Conservation (phyloP, 768 basidiomycete species). For the Heimioporus sp. region DNA sequence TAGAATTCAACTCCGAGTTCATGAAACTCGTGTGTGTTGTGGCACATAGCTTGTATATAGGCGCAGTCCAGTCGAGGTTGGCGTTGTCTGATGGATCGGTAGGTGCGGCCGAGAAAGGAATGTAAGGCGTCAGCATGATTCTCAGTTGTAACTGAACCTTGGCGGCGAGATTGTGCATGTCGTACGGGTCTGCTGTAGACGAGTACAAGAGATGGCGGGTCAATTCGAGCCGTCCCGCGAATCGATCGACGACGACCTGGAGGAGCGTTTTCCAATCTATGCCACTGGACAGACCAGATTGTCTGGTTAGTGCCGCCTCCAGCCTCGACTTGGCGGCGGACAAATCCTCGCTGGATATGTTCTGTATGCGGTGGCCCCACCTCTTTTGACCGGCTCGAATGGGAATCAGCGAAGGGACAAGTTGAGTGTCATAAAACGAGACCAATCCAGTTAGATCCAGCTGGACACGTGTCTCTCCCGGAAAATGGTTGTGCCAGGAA, state of each 20-base stretch:
- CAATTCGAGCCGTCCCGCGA: not conserved
- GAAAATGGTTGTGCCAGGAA: not conserved
- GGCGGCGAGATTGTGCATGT: not conserved
- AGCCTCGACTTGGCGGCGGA: not conserved
- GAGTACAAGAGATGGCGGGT: not conserved
- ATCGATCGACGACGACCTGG: too few species aligned
- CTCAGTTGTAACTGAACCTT: too few species aligned
- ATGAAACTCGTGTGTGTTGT: too few species aligned
- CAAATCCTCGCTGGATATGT: not conserved
- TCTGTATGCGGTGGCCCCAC: not conserved
- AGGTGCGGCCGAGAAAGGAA: not conserved
- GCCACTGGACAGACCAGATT: not conserved
- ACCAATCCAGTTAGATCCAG: too few species aligned
- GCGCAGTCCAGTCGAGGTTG: not conserved
- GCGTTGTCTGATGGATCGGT: not conserved
- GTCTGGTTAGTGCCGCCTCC: not conserved
- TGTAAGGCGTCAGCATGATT: not conserved
- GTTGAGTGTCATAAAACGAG: too few species aligned
- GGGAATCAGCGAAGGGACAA: not conserved
- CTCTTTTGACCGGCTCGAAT: not conserved
- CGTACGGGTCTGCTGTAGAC: not conserved
- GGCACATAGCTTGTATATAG: not conserved
- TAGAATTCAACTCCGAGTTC: too few species aligned
- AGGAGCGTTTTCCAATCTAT: not conserved
- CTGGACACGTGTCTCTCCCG: too few species aligned